These are phyloP conservation scores for Candida maris DNA, from an alignment of 805 yeast species.

Conservation along the genomic window DNA sequence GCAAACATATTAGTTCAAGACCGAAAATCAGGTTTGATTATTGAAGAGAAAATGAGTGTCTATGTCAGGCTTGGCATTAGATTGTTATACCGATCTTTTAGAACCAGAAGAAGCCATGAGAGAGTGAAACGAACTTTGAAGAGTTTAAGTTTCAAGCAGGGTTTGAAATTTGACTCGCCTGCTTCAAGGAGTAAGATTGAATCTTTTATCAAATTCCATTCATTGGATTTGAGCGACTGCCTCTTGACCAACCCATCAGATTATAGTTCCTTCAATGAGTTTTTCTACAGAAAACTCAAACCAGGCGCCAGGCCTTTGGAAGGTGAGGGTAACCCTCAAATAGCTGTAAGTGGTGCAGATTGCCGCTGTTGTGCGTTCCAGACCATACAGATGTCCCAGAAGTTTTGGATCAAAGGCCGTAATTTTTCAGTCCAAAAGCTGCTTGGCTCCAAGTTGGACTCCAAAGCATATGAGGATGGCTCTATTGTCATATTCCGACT, in stretches of 20 bases:
- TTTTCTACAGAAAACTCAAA: slow-evolving; percentile 75
- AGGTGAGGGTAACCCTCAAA: slow-evolving; percentile 42
- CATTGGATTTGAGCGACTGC: slow-evolving; percentile 73
- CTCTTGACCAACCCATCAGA: slow-evolving; percentile 41
- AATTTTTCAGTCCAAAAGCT: slow-evolving; percentile 66
- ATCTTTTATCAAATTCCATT: slow-evolving; percentile 78
- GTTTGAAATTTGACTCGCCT: slow-evolving; percentile 74
- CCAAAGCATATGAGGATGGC: slow-evolving; percentile 45
- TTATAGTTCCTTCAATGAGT: slow-evolving; percentile 78
- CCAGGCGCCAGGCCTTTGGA: slow-evolving; percentile 72
- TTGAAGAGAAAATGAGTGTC: slow-evolving; percentile 89
- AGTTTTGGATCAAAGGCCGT: slow-evolving; percentile 86
- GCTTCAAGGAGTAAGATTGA: slow-evolving; percentile 62
- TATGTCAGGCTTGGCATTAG: slow-evolving; percentile 87
- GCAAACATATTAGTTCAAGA: slow-evolving; percentile 96
- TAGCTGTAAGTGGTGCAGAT: slow-evolving; percentile 81
- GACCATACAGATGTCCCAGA: slow-evolving; percentile 56
- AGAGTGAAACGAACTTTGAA: slow-evolving; percentile 59
- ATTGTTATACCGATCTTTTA: slow-evolving; percentile 72
- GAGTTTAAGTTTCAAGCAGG: slow-evolving; percentile 74
- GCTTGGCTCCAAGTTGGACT: slow-evolving; percentile 31
- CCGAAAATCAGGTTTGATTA: slow-evolving; percentile 78
- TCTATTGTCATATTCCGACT: slow-evolving; percentile 77
- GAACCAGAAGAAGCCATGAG: slow-evolving; percentile 38
- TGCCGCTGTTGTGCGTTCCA: slow-evolving; percentile 74